Evolutionary conservation across 371 early-diverging fungal species (phyloP), one percentile per base, ranked within the genome.

Genomic region (Mucor plumbeus): DNA sequence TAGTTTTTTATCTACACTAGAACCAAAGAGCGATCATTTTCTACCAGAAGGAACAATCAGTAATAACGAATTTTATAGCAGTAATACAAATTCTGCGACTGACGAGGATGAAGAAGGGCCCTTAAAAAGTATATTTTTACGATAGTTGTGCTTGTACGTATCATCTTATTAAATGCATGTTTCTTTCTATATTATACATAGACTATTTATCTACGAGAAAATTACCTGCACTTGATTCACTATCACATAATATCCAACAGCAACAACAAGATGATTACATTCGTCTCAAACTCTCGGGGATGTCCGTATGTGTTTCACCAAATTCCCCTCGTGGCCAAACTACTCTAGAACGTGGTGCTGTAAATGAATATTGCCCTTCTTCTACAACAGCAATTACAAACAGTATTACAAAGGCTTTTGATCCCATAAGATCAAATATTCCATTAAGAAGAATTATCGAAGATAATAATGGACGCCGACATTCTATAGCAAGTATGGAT

Each of bases 281-380:
- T 64, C 55, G 64, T 43, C 33, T 56, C 43, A 54, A 64, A 44
- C 57, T 64, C 43, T 64, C 64, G 64, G 64, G 64, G 10, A 64
- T 64, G 64, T 64, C 64, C 56, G 57, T 64, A 44, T 53, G 64
- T 43, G 57, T 64, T 64, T 64, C 64, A 56, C 57, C 64, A 64
- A 44, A 64, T 35, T 64, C 57, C 64, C 64, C 57, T 43, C 56
- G 57, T 56, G 55, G 34, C 38, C 41, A 56, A 43, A 34, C 56
- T 53, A 63, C 40, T 17, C 17, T 56, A 64, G 54, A 64, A 64
- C 56, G 64, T 56, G 64, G n/a, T 59, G 15, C 13, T 59, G 36
- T 19, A 55, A 55, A 55, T 54, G 63, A 53, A 53, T 54, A 63
- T 40, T 53, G 31, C 26, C 53, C 63, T 8, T 33, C 47, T 17